Evolutionary conservation across 768 basidiomycete species (phyloP), one percentile per base, ranked within the genome.

Genomic region (Tubosaeta sp.): DNA sequence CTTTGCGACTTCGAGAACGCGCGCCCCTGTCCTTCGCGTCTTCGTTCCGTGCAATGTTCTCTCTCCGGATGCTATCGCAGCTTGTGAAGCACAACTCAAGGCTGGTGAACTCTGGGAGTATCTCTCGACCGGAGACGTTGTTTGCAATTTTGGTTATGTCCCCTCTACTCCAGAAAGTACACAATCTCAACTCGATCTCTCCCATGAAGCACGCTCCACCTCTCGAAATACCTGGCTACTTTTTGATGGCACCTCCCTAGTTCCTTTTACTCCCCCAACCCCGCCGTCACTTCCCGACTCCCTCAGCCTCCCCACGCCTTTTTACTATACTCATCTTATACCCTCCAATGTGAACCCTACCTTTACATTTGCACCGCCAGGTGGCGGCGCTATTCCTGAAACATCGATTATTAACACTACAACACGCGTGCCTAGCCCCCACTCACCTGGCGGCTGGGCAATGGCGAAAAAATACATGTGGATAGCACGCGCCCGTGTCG

Each of bases 111-210:
- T 92, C 6, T 90, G 88, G 87, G 69, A 75, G 6, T 79, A 88
- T 59, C 74, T 92, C n/a, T 87, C 84, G 1, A 76, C 76, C 0
- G 90, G 90, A 1, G 90, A 92, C 58, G 68, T 90, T 32, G 76
- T 92, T 19, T 89, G 84, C 62, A 92, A 92, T 66, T 75, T 92
- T 41, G 90, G 90, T 6, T 90, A 82, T 59, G 73, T 92, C 14
- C 86, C 86, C 1, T 70, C 76, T 0, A 61, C 62, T 0, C 55
- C 68, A 11, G 51, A 68, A 5, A 61, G 65, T 16, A 68, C 61
- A 18, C 58, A 62, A 38, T 57, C 52, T n/a, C 51, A 55, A 32
- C 41, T 58, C 1, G 59, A 65, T 36, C 49, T 54, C 51, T 51
- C 46, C 24, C 52, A 52, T 43, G 64, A 57, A 38, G 57, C 57